Conservation (phyloP, 129 eudicot species). For the Saposhnikovia divaricata region DNA sequence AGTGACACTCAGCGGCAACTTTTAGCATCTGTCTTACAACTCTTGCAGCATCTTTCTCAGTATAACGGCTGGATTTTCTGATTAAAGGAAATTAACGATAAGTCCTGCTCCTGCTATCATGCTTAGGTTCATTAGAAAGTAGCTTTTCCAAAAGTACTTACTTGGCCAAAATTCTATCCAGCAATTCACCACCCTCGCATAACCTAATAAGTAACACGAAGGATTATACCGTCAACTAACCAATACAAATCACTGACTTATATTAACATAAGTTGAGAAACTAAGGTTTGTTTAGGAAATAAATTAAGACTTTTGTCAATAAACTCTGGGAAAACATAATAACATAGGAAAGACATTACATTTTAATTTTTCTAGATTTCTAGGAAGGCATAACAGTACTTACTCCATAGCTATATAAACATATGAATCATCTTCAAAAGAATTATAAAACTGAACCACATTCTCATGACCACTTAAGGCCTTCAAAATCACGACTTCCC, state of each 20-base stretch:
- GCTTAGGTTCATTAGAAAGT: neutral
- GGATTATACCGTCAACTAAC: neutral
- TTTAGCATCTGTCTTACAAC: slow-evolving; percentile 96
- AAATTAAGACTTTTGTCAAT: neutral
- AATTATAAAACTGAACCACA: slow-evolving; percentile 82
- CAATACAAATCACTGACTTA: neutral
- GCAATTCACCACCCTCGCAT: slow-evolving; percentile 96
- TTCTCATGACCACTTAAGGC: slow-evolving; percentile 93
- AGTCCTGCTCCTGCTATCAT: neutral
- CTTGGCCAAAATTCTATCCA: slow-evolving; percentile 89
- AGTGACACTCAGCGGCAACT: slow-evolving; percentile 96
- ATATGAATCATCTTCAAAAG: slow-evolving; percentile 85
- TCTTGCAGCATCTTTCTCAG: slow-evolving; percentile 95
- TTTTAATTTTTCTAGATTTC: neutral
- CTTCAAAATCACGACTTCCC: slow-evolving; percentile 82
- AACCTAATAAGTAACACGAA: slow-evolving; percentile 35
- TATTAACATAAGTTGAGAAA: neutral
- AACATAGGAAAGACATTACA: neutral
- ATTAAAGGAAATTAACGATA: slow-evolving; percentile 8
- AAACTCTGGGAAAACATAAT: neutral
- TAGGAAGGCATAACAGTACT: slow-evolving; percentile 25
- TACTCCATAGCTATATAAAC: slow-evolving; percentile 99
- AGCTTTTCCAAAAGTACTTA: slow-evolving; percentile 23
- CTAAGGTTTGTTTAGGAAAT: neutral
- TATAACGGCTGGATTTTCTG: slow-evolving; percentile 93